Evolutionary conservation across 257 asterid genomes (phyloP).

Genomic region (Fraxinus americana): DNA sequence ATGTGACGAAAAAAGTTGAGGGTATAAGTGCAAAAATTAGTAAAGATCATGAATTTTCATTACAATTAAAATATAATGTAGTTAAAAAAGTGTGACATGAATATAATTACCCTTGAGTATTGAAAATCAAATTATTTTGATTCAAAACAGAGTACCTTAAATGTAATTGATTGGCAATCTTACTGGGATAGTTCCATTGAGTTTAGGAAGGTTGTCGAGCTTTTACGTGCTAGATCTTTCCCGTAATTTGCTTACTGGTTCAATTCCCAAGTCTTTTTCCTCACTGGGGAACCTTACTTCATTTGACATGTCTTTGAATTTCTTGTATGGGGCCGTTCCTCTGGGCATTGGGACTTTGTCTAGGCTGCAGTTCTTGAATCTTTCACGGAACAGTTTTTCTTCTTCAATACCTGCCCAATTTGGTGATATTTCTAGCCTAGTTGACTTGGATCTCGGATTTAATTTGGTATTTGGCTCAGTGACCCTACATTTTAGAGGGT

Average conservation of each 20-base stretch:
- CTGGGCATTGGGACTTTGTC: constrained; percentile 46
- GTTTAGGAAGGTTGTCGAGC: constrained; percentile 32
- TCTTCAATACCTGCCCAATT: constrained; percentile 54
- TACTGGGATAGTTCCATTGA: constrained; percentile 43
- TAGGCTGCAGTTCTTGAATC: constrained; percentile 46
- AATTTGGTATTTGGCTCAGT: constrained; percentile 45
- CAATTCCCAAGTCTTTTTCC: constrained; percentile 34
- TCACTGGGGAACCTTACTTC: constrained; percentile 42
- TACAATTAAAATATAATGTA: too few species aligned
- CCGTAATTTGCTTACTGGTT: constrained; percentile 35
- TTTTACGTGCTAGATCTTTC: too few species aligned
- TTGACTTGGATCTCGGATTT: constrained; percentile 59
- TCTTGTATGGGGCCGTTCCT: too few species aligned
- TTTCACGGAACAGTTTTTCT: constrained; percentile 60
- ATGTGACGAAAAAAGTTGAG: too few species aligned
- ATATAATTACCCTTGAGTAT: too few species aligned
- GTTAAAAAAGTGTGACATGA: too few species aligned
- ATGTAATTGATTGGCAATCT: constrained; percentile 32
- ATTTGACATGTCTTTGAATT: constrained; percentile 44
- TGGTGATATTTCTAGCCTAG: constrained; percentile 48
- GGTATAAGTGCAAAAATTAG: too few species aligned
- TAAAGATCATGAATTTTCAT: too few species aligned
- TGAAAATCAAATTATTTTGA: too few species aligned
- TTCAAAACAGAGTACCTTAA: too few species aligned
- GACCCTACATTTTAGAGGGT: constrained; percentile 51